Conservation (phyloP, 768 basidiomycete genomes). For the Leccinum broughii region DNA sequence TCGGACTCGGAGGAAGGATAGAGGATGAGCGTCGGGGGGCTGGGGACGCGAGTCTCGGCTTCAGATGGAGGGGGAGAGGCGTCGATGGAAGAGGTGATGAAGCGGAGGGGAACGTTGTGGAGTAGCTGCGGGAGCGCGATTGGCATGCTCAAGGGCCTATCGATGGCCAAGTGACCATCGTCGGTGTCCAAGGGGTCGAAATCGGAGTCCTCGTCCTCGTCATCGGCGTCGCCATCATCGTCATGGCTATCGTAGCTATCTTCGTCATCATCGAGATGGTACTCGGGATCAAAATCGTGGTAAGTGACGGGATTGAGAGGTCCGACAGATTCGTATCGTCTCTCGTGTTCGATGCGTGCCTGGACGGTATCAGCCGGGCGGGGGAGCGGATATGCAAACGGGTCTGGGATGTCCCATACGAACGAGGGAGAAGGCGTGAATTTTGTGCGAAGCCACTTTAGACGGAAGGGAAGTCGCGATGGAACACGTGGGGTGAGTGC, state of each 20-base stretch:
- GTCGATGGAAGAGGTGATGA: neutral
- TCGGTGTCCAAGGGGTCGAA: neutral
- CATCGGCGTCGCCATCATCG: neutral
- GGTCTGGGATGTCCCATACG: slow-evolving; percentile 21
- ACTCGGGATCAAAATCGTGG: neutral
- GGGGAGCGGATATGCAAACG: slow-evolving; percentile 8
- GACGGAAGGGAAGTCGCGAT: neutral
- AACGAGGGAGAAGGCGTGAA: neutral
- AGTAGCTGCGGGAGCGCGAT: slow-evolving; percentile 10
- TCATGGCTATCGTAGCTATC: neutral
- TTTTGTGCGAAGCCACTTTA: neutral
- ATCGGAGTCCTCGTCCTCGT: neutral
- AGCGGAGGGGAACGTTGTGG: neutral
- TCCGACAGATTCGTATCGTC: neutral
- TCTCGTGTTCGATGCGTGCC: neutral
- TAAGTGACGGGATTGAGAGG: neutral
- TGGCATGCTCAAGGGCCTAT: neutral
- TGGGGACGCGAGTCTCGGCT: neutral
- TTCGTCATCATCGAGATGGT: neutral
- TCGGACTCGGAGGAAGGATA: neutral
- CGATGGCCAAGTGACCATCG: neutral
- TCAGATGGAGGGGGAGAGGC: neutral
- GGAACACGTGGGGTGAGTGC: too few relatives aligned
- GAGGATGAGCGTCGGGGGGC: neutral
- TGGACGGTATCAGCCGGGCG: neutral